Evolutionary conservation across 1,139 yeast species (phyloP).

Genomic region (Yamadazyma epiphylla): DNA sequence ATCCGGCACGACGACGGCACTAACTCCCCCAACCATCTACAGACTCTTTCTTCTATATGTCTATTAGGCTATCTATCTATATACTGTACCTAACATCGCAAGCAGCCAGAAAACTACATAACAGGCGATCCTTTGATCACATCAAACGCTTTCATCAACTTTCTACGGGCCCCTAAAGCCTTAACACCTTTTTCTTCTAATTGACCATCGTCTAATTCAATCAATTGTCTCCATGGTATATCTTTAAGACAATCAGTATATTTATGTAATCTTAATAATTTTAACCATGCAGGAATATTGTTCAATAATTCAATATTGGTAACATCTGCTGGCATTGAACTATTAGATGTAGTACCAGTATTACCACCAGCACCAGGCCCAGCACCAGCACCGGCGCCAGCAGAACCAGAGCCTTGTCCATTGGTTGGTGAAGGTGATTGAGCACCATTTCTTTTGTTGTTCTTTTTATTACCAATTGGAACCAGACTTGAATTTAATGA

Average conservation of each 20-base stretch:
- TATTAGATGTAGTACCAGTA: slow-evolving; percentile 13
- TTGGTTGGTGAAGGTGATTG: slow-evolving; percentile 8
- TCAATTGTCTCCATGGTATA: slow-evolving; percentile 74
- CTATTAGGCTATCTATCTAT: too few species aligned
- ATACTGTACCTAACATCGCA: too few species aligned
- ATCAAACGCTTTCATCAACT: slow-evolving; percentile 85
- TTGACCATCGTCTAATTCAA: slow-evolving; percentile 63
- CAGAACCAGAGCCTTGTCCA: slow-evolving; percentile 3
- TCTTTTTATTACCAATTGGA: slow-evolving; percentile 19
- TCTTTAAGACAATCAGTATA: slow-evolving; percentile 82
- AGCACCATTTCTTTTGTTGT: slow-evolving; percentile 7
- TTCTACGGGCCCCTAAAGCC: slow-evolving; percentile 93
- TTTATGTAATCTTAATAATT: slow-evolving; percentile 84
- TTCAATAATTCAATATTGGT: slow-evolving; percentile 60
- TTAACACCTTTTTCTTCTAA: slow-evolving; percentile 79
- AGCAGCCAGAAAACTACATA: too few species aligned
- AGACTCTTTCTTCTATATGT: too few species aligned
- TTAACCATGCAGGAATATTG: slow-evolving; percentile 91
- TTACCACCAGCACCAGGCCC: slow-evolving; percentile 1
- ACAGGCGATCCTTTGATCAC: slow-evolving; percentile 52
- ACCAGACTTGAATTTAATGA: slow-evolving; percentile 36
- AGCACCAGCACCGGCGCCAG: slow-evolving; percentile 4
- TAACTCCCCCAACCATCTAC: too few species aligned
- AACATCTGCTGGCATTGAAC: slow-evolving; percentile 60
- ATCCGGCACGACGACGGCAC: too few species aligned